Evolutionary conservation across 1,284 basidiomycete genomes (phyloP).

Genomic region (Mycena sp.): DNA sequence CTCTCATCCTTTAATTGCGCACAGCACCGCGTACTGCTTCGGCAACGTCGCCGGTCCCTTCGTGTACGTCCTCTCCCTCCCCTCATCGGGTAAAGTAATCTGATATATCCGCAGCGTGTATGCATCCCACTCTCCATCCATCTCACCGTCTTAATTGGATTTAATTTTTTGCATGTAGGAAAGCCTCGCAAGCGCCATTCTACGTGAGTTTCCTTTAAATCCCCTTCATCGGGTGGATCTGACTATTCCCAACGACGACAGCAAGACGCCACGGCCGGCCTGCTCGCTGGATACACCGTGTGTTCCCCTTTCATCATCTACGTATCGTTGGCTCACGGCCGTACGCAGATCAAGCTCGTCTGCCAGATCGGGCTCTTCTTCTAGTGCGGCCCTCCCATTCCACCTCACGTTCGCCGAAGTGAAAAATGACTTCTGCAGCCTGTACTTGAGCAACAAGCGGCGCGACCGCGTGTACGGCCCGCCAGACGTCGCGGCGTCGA

Average conservation of each 20-base stretch:
- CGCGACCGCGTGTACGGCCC: constrained; percentile 29
- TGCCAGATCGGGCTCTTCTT: constrained; percentile 26
- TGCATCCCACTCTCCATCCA: background rate
- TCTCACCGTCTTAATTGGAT: background rate
- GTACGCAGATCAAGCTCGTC: constrained; percentile 26
- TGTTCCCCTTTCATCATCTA: background rate
- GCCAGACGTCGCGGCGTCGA: constrained; percentile 27
- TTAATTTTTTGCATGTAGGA: background rate
- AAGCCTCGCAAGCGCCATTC: constrained; percentile 27
- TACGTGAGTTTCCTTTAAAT: constrained; percentile 11
- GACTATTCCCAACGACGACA: background rate
- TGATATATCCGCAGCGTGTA: constrained; percentile 13
- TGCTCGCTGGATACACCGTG: constrained; percentile 31
- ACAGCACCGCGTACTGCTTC: constrained; percentile 31
- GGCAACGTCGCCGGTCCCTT: constrained; percentile 30
- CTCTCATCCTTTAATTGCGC: background rate
- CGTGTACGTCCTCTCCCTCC: constrained; percentile 5
- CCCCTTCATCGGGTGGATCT: background rate
- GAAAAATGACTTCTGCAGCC: constrained; percentile 4
- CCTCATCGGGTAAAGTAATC: background rate
- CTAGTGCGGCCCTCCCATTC: constrained; percentile 16
- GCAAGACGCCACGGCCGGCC: constrained; percentile 32
- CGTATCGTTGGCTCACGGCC: background rate
- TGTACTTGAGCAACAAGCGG: constrained; percentile 21
- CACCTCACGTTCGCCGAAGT: background rate